phyloP scores from a whole-genome alignment of 176 grass and related monocot species.

The Saccharum officinarum region DNA sequence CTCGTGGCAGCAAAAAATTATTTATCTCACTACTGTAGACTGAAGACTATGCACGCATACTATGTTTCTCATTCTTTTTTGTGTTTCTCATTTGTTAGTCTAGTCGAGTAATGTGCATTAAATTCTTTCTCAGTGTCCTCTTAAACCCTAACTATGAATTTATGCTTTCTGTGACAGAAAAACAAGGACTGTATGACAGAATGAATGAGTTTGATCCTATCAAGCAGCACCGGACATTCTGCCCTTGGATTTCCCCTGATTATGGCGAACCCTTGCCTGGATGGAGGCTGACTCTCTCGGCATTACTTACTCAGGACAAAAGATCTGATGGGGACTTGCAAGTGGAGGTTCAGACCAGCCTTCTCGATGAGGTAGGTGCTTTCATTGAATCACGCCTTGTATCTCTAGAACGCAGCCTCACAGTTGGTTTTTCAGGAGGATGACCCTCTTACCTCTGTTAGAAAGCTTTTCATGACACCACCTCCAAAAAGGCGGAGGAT shows the following conservation, averaged over 20 bases:
- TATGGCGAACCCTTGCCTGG: constrained; percentile 53
- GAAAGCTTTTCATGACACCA: constrained; percentile 74
- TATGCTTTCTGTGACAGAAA: constrained; percentile 42
- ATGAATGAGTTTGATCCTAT: constrained; percentile 82
- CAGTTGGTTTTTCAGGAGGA: constrained; percentile 57
- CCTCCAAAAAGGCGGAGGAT: constrained; percentile 57
- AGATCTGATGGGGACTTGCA: constrained; percentile 27
- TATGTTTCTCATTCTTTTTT: not conserved
- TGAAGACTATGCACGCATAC: not conserved
- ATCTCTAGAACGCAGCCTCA: constrained; percentile 19
- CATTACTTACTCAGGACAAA: constrained; percentile 63
- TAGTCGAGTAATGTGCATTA: not conserved
- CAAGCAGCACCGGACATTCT: constrained; percentile 90
- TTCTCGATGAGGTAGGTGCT: constrained; percentile 66
- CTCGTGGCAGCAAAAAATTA: not conserved
- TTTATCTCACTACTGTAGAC: not conserved
- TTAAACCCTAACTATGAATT: constrained; percentile 6
- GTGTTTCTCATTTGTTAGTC: constrained; percentile 9
- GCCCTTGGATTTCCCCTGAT: constrained; percentile 83
- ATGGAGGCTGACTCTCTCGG: constrained; percentile 71
- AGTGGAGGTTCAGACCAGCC: constrained; percentile 43
- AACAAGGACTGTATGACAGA: constrained; percentile 48
- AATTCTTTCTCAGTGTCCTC: not conserved
- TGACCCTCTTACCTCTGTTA: constrained; percentile 81
- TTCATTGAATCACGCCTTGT: constrained; percentile 37